Conservation (phyloP, 345 rosid genomes). For the sweet orange (Citrus sinensis) region DNA sequence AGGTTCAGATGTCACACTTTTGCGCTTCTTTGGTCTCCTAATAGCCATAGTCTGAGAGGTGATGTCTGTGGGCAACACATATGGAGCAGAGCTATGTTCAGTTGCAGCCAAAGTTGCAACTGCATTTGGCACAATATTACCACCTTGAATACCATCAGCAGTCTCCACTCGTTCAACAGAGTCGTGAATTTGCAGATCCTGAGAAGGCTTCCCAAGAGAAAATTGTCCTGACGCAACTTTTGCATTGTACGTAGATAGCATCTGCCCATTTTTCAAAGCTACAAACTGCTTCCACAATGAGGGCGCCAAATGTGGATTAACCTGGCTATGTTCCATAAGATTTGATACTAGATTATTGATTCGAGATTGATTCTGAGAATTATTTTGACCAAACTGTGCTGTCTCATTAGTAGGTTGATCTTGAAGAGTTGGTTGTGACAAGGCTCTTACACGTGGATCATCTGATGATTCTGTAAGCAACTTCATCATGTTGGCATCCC, state of each 20-base stretch:
- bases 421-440: slow-evolving; percentile 20
- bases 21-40: slow-evolving; percentile 51
- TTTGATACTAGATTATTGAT: slow-evolving; percentile 12
- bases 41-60: slow-evolving; percentile 16
- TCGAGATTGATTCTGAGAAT: slow-evolving; percentile 24
- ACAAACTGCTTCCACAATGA: slow-evolving; percentile 43
- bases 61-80: slow-evolving; percentile 14
- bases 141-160: slow-evolving; percentile 19
- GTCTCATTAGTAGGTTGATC: slow-evolving; percentile 21
- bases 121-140: slow-evolving; percentile 8
- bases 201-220: slow-evolving; percentile 17
- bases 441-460: slow-evolving; percentile 18
- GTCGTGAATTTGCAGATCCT: slow-evolving; percentile 5
- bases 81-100: slow-evolving; percentile 14
- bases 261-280: slow-evolving; percentile 40
- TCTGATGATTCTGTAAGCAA: slow-evolving; percentile 24
- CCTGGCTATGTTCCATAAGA: slow-evolving; percentile 22
- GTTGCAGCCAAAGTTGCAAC: slow-evolving; percentile 4
- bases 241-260: slow-evolving; percentile 24
- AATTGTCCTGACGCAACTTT: slow-evolving; percentile 13
- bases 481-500: slow-evolving; percentile 24
- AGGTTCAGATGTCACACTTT: slow-evolving; percentile 33
- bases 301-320: slow-evolving; percentile 20
- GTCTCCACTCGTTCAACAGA: slow-evolving; percentile 3
- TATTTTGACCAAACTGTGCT: slow-evolving; percentile 15